Conservation (phyloP, 75 land plant species). For the Cunninghamia lanceolata region DNA sequence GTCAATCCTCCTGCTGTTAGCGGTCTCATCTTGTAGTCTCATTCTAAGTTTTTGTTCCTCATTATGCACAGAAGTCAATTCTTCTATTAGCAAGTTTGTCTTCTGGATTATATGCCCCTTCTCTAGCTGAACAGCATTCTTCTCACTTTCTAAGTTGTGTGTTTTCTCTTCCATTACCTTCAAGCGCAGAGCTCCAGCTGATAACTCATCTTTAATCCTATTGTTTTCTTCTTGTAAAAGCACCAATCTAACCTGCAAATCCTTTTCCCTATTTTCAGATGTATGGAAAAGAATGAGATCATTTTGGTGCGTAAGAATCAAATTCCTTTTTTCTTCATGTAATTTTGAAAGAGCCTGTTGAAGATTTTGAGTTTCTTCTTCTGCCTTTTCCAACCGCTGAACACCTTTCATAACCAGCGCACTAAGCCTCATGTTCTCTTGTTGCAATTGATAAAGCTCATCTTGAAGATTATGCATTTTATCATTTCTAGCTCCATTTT, state of each 20-base stretch:
- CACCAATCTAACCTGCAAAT: neutral
- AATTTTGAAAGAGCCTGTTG: constrained; percentile 27
- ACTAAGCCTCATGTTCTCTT: neutral
- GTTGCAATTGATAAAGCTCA: constrained; percentile 13
- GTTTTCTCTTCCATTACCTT: constrained; percentile 7
- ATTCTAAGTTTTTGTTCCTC: constrained; percentile 10
- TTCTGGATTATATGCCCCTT: constrained; percentile 9
- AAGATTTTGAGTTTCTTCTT: constrained; percentile 27
- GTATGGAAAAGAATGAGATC: constrained; percentile 5
- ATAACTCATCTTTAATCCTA: constrained; percentile 7
- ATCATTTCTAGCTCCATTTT: neutral
- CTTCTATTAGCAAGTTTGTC: constrained; percentile 2
- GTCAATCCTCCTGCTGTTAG: constrained; percentile 1
- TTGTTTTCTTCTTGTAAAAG: constrained; percentile 6
- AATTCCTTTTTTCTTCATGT: neutral
- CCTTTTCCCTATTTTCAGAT: constrained; percentile 3
- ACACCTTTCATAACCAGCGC: constrained; percentile 3
- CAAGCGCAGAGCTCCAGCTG: constrained; percentile 2
- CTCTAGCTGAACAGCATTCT: constrained; percentile 2
- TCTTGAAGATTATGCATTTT: neutral
- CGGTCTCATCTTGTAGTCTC: neutral
- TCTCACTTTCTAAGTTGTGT: neutral
- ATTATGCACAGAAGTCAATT: constrained; percentile 2
- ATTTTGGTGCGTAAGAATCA: neutral
- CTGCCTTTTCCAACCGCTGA: constrained; percentile 19